These are phyloP conservation scores for Solanum aculeatissimum DNA, from an alignment of 305 asterid species.

Conservation along the genomic window DNA sequence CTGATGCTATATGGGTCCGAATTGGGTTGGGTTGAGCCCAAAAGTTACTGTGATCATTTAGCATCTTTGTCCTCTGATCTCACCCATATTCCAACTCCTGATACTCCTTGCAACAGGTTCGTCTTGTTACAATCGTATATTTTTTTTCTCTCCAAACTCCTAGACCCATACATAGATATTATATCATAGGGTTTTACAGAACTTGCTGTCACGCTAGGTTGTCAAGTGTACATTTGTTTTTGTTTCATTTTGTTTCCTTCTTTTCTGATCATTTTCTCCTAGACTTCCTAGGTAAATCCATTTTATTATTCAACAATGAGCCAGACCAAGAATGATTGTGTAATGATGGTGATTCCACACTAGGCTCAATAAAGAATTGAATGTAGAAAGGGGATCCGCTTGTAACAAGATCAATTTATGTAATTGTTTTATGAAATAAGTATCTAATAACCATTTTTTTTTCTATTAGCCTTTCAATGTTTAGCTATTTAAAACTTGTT, in stretches of 20 bases:
- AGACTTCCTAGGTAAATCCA: no score
- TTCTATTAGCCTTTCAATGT: neutral
- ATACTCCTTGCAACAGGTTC: slow-evolving; percentile 65
- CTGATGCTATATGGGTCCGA: slow-evolving; percentile 40
- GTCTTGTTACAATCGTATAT: neutral
- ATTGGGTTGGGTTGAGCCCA: slow-evolving; percentile 85
- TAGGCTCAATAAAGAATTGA: no score
- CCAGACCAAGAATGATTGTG: no score
- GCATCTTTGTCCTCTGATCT: slow-evolving; percentile 49
- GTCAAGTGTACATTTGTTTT: neutral
- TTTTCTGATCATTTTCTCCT: no score
- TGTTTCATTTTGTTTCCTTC: neutral
- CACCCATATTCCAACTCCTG: slow-evolving; percentile 53
- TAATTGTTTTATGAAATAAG: neutral
- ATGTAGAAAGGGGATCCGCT: no score
- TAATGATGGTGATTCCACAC: no score
- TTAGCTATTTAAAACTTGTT: neutral
- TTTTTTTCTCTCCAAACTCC: neutral
- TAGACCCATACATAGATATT: neutral
- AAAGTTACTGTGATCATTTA: slow-evolving; percentile 77
- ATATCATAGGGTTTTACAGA: neutral
- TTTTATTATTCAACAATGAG: no score
- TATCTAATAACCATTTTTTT: neutral
- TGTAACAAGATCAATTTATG: neutral
- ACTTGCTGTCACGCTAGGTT: neutral